Base-by-base conservation (phyloP, 345 rosid species). In the Eucalyptus regnans region DNA sequence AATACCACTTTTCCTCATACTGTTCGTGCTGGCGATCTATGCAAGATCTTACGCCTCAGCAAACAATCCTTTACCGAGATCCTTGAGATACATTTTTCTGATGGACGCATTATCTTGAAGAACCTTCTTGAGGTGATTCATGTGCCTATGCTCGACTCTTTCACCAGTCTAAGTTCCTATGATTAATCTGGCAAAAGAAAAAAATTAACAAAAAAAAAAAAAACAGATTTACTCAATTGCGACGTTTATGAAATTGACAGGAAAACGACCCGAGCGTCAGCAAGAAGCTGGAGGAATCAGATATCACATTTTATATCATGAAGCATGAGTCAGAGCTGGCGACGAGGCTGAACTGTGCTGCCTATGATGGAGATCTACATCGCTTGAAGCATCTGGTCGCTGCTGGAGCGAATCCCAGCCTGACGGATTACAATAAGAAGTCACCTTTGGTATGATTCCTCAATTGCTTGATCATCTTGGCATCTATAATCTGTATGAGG, bases 391-490 rank as follows among this genome's bases (percentile, higher is more conserved):
- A 91, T 44, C 86, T 97, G 89, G 90, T 97, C 49, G 91, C 92
- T 89, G 95, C 94, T 25, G 98, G 99, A 52, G 97, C 93, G 20
- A 92, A 96, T 92, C 97, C 98, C 5, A 91, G 92, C 20, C 93
- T 91, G 88, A 91, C 95, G 18, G 99, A 97, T 92, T 96, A 97
- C 89, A 94, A 92, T 66, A 96, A 98, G 88, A 94, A 98, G 93
- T 94, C 98, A 7, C 97, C 99, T 49, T 89, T 97, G 98, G 99
- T 97, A 95, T 87, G 87, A 20, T 86, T 87, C 89, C 33, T 49
- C 17, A 1, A 79, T 64, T 29, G 29, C 25, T 20, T 60, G 50
- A 52, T 58, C 46, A 48, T 22, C 33, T 27, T 9, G 51, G 51
- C 46, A 33, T 68, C 56, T 37, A 76, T 76, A 76, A 76, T 41